These are phyloP conservation scores for Colletotrichum sp. DNA, from an alignment of 2,329 filamentous ascomycete genomes.

Conservation along the genomic window DNA sequence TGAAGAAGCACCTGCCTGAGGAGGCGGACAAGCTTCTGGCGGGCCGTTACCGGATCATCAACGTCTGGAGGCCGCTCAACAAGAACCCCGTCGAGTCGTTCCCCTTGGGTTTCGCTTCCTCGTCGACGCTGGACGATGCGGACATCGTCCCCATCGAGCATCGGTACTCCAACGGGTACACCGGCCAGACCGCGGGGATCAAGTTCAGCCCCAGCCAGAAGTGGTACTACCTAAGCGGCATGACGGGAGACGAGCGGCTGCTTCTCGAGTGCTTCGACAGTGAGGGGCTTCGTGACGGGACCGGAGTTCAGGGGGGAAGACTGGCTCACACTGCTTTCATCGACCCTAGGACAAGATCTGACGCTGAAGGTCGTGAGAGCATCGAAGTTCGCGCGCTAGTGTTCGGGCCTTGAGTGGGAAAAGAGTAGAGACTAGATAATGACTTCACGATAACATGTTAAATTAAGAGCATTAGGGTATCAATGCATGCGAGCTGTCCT, in stretches of 20 bases:
- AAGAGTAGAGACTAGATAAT: background rate
- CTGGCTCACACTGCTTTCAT: conserved; percentile 80
- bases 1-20: conserved; percentile 67
- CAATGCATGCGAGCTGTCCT: background rate
- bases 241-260: conserved; percentile 75
- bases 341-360: conserved; percentile 73
- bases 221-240: conserved; percentile 84
- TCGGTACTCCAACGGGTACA: conserved; percentile 70
- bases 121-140: conserved; percentile 61
- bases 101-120: conserved; percentile 74
- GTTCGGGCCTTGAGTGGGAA: conserved; percentile 65
- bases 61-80: conserved; percentile 79
- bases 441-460: conserved; percentile 11
- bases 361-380: conserved; percentile 78
- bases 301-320: conserved; percentile 56
- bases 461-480: conserved; percentile 15
- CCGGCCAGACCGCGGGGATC: conserved; percentile 77
- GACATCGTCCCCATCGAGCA: conserved; percentile 78
- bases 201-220: conserved; percentile 64
- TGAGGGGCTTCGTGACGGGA: conserved; percentile 55
- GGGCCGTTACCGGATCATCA: conserved; percentile 81
- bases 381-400: conserved; percentile 89
- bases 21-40: conserved; percentile 68
- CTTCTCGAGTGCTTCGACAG: conserved; percentile 82
- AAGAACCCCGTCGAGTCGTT: conserved; percentile 65